A percentile compares a stretch with the other conserved stretches of the same genome.
Conservation (phyloP, 2,329 filamentous ascomycete genomes). For the Apiospora koreana region DNA sequence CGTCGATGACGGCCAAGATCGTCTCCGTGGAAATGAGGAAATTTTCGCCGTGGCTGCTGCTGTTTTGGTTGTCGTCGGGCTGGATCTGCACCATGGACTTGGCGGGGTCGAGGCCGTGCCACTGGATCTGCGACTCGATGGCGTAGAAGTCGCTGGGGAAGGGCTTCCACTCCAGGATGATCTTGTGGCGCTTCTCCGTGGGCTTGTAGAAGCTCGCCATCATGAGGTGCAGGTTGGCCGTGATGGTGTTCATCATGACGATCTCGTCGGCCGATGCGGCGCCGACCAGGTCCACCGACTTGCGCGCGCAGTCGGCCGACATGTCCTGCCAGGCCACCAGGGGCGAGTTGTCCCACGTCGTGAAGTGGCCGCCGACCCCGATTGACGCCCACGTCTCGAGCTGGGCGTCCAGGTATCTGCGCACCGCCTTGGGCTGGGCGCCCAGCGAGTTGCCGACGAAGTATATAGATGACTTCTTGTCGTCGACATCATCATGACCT, state of each 20-base stretch:
- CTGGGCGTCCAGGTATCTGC: slow-evolving; percentile 83
- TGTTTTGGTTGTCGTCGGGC: slow-evolving; percentile 49
- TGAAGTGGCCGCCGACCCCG: slow-evolving; percentile 84
- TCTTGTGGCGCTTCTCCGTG: slow-evolving; percentile 65
- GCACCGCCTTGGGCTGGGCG: slow-evolving; percentile 80
- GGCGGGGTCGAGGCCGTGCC: slow-evolving; percentile 67
- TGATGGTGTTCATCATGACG: slow-evolving; percentile 86
- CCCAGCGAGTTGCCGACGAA: slow-evolving; percentile 90
- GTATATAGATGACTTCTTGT: slow-evolving; percentile 63
- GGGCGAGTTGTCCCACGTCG: slow-evolving; percentile 64
- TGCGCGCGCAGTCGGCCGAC: slow-evolving; percentile 70
- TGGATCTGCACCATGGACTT: slow-evolving; percentile 75
- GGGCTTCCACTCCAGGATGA: slow-evolving; percentile 86
- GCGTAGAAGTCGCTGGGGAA: slow-evolving; percentile 92
- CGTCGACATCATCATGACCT: slow-evolving; percentile 34
- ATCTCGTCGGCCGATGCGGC: slow-evolving; percentile 76
- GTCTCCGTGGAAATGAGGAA: slow-evolving; percentile 69
- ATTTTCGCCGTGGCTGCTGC: slow-evolving; percentile 32
- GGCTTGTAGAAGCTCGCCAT: slow-evolving; percentile 85
- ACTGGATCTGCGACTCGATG: slow-evolving; percentile 76
- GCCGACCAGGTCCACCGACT: slow-evolving; percentile 75
- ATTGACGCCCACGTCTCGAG: slow-evolving; percentile 81
- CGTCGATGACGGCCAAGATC: slow-evolving; percentile 72
- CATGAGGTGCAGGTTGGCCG: slow-evolving; percentile 77
- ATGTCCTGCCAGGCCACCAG: slow-evolving; percentile 76